Evolutionary conservation across 164 flowering plant genomes (phyloP), one percentile per base, ranked within the genome.

Genomic region (Berberis vulgaris): DNA sequence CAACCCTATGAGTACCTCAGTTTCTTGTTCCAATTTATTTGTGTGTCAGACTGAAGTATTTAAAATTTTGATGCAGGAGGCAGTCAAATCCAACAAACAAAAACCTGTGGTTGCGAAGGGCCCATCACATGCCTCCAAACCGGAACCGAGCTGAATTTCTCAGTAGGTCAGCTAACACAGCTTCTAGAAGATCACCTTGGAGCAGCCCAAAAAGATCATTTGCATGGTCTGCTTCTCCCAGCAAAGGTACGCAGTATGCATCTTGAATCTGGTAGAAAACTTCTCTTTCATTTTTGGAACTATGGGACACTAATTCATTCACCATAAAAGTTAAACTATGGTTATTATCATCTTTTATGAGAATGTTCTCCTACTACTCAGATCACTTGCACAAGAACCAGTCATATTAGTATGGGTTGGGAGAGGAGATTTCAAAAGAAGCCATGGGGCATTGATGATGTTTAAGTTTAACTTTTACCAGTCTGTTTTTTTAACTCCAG

Each of bases 141-240:
- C 76, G 64, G 6, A 72, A 70, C 12, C 86, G 81, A 13, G 78
- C 90, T 68, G 89, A 86, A 76, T 91, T 89, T 63, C 81, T 81
- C 46, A 80, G 86, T 50, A 83, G 79, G 74, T 67, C 85, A 46
- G 54, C 75, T 26, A 75, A 66, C 68, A 64, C 41, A 56, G 63
- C 69, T 45, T 66, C 74, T 60, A 74, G 67, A 67, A 72, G 72
- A 50, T 71, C 59, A 55, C 40, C 69, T 39, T 73, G 79, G 85
- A 74, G 49, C 59, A 80, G 74, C 66, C 74, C 78, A 2, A 76
- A 55, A 43, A 76, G 50, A 58, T 54, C 76, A 12, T 58, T 71
- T 54, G 57, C 70, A 11, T 76, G 76, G 83, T 64, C 77, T n/a
- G 67, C 76, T 49, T 80, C 91, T 61, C 88, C 86, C 0, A 68